Conservation (phyloP, 2,329 filamentous ascomycete genomes). For the Nemania serpens region DNA sequence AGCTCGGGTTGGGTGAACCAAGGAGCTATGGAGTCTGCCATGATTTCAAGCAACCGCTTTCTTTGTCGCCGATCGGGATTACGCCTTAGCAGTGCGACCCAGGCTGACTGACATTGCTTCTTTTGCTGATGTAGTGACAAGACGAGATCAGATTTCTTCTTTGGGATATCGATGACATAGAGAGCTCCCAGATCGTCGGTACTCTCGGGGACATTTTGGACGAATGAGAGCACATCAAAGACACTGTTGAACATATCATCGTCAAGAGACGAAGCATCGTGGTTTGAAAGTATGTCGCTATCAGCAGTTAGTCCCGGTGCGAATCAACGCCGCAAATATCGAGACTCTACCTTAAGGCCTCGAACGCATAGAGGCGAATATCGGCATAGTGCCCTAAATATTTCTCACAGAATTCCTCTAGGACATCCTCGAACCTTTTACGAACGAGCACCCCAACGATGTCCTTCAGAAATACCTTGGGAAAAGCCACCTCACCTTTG, state of each 20-base stretch:
- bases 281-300: slow-evolving; percentile 41
- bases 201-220: slow-evolving; percentile 73
- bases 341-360: slow-evolving; percentile 65
- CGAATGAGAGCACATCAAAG: slow-evolving; percentile 65
- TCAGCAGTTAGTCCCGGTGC: slow-evolving; percentile 4
- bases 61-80: slow-evolving; percentile 72
- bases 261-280: slow-evolving; percentile 29
- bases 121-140: slow-evolving; percentile 72
- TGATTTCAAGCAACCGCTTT: slow-evolving; percentile 75
- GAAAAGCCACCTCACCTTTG: slow-evolving; percentile 70
- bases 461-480: slow-evolving; percentile 66
- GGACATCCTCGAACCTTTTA: slow-evolving; percentile 61
- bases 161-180: slow-evolving; percentile 66
- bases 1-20: slow-evolving; percentile 90
- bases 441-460: slow-evolving; percentile 67
- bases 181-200: slow-evolving; percentile 70
- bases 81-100: slow-evolving; percentile 76
- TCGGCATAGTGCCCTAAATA: slow-evolving; percentile 83
- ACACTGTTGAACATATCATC: slow-evolving; percentile 58
- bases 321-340: not conserved
- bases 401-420: slow-evolving; percentile 75
- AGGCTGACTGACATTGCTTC: slow-evolving; percentile 81
- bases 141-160: slow-evolving; percentile 70
- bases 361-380: slow-evolving; percentile 81
- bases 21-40: slow-evolving; percentile 79